Base-by-base conservation (phyloP, 257 asterid species). In the Parsonsia alboflavescens region DNA sequence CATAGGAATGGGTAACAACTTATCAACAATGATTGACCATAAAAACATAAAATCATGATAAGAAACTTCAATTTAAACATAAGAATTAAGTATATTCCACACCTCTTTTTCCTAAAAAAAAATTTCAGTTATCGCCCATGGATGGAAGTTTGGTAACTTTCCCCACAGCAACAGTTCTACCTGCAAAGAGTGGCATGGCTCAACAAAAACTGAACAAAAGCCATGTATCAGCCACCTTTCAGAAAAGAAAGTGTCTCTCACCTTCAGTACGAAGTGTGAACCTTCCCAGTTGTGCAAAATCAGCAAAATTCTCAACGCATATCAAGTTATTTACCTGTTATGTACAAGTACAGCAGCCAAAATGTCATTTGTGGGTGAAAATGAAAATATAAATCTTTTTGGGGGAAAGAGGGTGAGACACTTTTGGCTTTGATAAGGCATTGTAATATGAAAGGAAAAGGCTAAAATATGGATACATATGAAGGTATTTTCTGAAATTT, bases 221-320 rank as follows among this genome's bases (percentile, higher is more conserved):
- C 61, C 11, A 68, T 16, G 10, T 21, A 63, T 19, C 17, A 65
- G 48, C 2, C 39, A 68, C 7, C 67, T 44, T n/a, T 13, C n/a
- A 17, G 58, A 56, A 50, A 70, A 63, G 61, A 72, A 57, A 73
- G 63, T 50, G 46, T 58, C n/a, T 44, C 73, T 70, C 71, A 89
- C 99, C 99, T 91, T 92, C 98, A 10, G 91, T 87, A 54, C 99
- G 96, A 73, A 95, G 98, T 71, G 98, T 92, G 82, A 95, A 95
- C 79, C 97, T 84, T 53, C 99, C 99, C 71, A 95, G 88, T 62
- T 90, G 98, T 24, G 96, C 75, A 80, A 89, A 88, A 79, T 92
- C 96, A 4, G 86, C 66, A 72, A 89, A 95, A 73, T 88, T 89
- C 82, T 95, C 98, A 3, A 95, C 69, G 77, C 96, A 92, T 79